Evolutionary conservation across 306 rosid genomes (phyloP).

Genomic region (Quillaja saponaria): DNA sequence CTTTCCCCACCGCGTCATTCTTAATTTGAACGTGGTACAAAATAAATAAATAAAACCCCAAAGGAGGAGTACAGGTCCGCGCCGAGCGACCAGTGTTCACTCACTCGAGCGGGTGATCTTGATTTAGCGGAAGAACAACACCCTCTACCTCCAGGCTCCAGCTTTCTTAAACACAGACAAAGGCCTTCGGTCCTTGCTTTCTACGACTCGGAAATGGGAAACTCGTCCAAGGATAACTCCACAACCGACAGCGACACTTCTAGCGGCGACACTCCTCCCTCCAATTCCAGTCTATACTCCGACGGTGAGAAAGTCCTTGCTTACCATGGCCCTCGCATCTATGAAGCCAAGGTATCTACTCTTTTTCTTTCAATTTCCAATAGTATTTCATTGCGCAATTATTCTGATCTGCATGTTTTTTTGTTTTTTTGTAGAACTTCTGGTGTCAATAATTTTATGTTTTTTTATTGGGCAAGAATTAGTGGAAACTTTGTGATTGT

Average conservation of each 20-base stretch:
- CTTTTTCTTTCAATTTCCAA: background rate
- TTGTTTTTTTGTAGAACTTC: conserved; percentile 19
- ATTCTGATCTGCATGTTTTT: conserved; percentile 7
- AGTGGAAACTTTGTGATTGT: conserved; percentile 8
- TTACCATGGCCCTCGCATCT: conserved; percentile 87
- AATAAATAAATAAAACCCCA: no score
- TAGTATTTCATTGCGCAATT: background rate
- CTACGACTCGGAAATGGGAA: conserved; percentile 51
- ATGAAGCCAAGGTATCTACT: conserved; percentile 77
- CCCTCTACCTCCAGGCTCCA: conserved; percentile 1
- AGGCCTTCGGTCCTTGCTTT: no score
- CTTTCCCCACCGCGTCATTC: no score
- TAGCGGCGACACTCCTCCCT: conserved; percentile 61
- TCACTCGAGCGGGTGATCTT: conserved; percentile 8
- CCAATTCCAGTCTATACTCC: conserved; percentile 51
- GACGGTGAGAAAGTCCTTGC: conserved; percentile 91
- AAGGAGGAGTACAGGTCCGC: no score
- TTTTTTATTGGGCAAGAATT: background rate
- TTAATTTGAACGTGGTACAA: no score
- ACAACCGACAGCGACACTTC: conserved; percentile 69
- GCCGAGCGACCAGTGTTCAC: no score
- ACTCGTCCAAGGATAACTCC: conserved; percentile 68
- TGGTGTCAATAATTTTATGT: background rate
- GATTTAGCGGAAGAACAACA: conserved; percentile 11
- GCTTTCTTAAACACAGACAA: no score